phyloP scores from a whole-genome alignment of 495 filamentous ascomycete genomes.

The Talaromyces wortmannii region DNA sequence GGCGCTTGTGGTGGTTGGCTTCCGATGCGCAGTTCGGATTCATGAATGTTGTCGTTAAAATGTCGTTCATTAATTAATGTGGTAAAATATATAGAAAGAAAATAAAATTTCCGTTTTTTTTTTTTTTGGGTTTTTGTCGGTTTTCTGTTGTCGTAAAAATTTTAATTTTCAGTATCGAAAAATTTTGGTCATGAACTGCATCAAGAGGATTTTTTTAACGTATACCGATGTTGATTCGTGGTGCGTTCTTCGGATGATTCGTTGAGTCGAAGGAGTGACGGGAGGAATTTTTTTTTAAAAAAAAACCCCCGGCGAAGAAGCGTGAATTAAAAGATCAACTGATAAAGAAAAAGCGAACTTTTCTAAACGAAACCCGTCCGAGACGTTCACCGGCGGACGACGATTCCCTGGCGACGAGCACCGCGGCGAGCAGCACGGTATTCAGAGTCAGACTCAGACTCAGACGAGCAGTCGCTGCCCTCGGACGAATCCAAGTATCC shows the following conservation, averaged over 20 bases:
- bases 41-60: background rate
- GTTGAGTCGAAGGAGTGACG: too few species aligned
- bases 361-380: background rate
- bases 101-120: background rate
- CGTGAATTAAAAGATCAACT: background rate
- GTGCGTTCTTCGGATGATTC: background rate
- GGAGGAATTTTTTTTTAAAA: background rate
- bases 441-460: constrained; percentile 57
- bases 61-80: background rate
- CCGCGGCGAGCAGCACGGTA: constrained; percentile 33
- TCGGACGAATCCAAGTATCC: constrained; percentile 61
- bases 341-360: background rate
- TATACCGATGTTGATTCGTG: background rate
- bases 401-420: constrained; percentile 70
- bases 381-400: constrained; percentile 48
- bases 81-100: background rate
- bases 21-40: background rate
- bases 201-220: background rate
- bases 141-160: background rate
- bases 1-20: background rate
- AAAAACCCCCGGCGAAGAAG: background rate
- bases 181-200: background rate
- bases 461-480: constrained; percentile 43
- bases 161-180: background rate
- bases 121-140: background rate